Conservation (phyloP, 2,329 filamentous ascomycete species). For the Lasiodiplodia gonubiensis region DNA sequence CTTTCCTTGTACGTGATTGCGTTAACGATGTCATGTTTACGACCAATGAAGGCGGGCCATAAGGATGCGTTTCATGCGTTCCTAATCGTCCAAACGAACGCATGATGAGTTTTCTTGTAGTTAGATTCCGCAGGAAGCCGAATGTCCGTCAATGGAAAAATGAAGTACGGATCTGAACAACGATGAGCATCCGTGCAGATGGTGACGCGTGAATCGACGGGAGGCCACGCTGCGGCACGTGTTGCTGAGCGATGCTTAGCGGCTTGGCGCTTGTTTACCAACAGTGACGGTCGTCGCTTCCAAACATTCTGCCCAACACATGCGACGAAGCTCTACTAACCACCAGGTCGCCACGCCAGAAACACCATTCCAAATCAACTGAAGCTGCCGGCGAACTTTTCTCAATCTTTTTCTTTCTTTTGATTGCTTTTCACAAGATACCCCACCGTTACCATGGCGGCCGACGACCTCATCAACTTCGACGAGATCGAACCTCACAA, state of each 20-base stretch:
- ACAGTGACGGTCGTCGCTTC: background rate
- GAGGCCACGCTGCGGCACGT: background rate
- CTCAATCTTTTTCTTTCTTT: background rate
- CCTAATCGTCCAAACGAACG: constrained; percentile 18
- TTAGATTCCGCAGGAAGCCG: background rate
- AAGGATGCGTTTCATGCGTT: constrained; percentile 15
- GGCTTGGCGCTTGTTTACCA: constrained; percentile 23
- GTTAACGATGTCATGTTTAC: constrained; percentile 25
- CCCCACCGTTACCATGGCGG: constrained; percentile 42
- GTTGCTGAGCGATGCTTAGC: background rate
- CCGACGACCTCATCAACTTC: constrained; percentile 66
- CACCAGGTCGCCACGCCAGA: background rate
- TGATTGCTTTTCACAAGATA: constrained; percentile 13
- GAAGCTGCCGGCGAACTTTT: background rate
- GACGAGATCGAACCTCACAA: constrained; percentile 95
- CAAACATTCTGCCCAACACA: background rate
- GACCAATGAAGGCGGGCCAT: constrained; percentile 21
- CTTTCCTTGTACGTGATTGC: constrained; percentile 26
- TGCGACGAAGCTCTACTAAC: constrained; percentile 9
- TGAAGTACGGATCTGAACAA: background rate
- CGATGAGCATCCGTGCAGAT: background rate
- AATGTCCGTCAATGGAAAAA: constrained; percentile 1
- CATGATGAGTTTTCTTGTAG: constrained; percentile 21
- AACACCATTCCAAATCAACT: background rate
- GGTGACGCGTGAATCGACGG: background rate